Evolutionary conservation across 202 grass and related monocot species (phyloP), one percentile per base, ranked within the genome.

Genomic region (Zizania palustris): DNA sequence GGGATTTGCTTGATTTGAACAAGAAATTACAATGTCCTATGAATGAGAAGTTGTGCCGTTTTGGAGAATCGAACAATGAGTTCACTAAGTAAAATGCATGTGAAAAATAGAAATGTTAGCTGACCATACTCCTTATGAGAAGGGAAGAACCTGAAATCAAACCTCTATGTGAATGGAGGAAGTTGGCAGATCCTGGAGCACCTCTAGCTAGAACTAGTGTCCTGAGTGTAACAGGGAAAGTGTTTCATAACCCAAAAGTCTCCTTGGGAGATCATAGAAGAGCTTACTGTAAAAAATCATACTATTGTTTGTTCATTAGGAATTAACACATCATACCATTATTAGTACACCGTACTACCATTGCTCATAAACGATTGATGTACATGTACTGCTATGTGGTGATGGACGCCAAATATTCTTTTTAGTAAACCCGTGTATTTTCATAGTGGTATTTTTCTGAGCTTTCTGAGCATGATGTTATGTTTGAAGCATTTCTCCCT

Each of bases 391-490:
- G 4, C n/a, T 1, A n/a, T 50, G 5, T 51, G 13, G 14, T n/a
- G 49, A 51, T 51, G 14, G 1, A 51, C n/a, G 4, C 0, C 14
- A 16, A 6, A 51, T n/a, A 48, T 48, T 48, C 45, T 48, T 48
- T 14, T 48, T 14, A 51, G 49, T 51, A 7, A 51, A 51, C n/a
- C 5, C 49, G n/a, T 16, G 49, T 11, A 11, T 45, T 51, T 51
- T 5, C 45, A 54, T 54, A 54, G n/a, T 12, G 2, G 3, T 2
- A 9, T 19, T 62, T 66, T 41, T 53, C 66, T 22, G 8, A 16
- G 19, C 36, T 74, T 73, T 63, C 33, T 22, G 41, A 41, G 44
- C 11, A 82, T 60, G 9, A 39, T 73, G 11, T 16, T 69, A 69
- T 4, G 60, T 70, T 48, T 39, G 28, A 7, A 48, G 60, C 60